phyloP scores from a whole-genome alignment of 345 rosid genomes.

The Euphorbia lathyris region DNA sequence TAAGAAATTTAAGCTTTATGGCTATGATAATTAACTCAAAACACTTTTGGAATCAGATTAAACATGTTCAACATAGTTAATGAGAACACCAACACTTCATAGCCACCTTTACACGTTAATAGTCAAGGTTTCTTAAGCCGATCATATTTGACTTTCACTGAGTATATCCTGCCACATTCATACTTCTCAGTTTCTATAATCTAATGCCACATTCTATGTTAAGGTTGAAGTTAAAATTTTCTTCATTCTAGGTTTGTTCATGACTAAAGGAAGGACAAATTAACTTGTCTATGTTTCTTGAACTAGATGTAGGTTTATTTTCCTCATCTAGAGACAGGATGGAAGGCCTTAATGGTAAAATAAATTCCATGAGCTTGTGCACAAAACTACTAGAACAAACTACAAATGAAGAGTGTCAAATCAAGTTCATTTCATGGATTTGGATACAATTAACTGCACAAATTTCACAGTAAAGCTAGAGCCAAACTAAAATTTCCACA shows the following conservation, averaged over 20 bases:
- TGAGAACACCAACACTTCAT: not conserved
- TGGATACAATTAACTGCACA: not conserved
- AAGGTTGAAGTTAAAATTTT: no score
- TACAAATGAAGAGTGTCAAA: not conserved
- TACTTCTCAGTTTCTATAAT: not conserved
- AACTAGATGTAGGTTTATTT: not conserved
- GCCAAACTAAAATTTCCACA: not conserved
- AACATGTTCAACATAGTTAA: not conserved
- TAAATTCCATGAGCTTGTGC: not conserved
- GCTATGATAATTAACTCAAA: not conserved
- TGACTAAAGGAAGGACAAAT: not conserved
- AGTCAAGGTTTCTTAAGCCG: no score
- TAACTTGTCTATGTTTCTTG: not conserved
- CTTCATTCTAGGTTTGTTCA: not conserved
- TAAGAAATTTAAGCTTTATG: not conserved
- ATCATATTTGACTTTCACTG: no score
- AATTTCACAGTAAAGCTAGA: not conserved
- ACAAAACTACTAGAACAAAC: not conserved
- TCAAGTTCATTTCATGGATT: not conserved
- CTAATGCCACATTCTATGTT: not conserved
- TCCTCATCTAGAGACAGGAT: not conserved
- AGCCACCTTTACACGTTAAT: not conserved
- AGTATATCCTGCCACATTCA: not conserved
- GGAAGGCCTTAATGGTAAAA: not conserved
- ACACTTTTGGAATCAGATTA: not conserved